These are phyloP conservation scores for Monosporozyma solicola DNA, from an alignment of 805 yeast species.

Conservation along the genomic window DNA sequence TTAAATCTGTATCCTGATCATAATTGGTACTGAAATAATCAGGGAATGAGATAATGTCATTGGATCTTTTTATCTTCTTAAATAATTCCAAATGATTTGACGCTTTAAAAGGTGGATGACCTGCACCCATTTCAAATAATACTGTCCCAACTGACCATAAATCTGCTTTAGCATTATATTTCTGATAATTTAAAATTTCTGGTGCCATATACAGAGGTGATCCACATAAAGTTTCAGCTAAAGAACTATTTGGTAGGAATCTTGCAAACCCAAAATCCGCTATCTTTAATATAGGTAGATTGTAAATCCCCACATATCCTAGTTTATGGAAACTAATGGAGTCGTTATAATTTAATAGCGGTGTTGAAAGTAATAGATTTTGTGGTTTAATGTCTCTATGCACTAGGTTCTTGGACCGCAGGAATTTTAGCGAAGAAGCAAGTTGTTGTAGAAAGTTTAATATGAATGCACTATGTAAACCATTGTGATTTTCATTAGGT, in stretches of 20 bases:
- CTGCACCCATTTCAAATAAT: slow-evolving; percentile 87
- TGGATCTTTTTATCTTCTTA: slow-evolving; percentile 73
- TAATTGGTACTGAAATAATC: slow-evolving; percentile 33
- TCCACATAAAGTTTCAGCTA: slow-evolving; percentile 97
- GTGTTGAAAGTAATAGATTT: slow-evolving; percentile 67
- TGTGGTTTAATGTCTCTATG: slow-evolving; percentile 93
- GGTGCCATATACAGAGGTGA: slow-evolving; percentile 99
- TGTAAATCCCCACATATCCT: slow-evolving; percentile 73
- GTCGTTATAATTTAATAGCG: slow-evolving; percentile 44
- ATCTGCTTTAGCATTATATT: slow-evolving; percentile 95
- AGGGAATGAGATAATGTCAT: slow-evolving; percentile 75
- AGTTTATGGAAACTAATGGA: slow-evolving; percentile 46
- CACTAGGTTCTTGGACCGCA: slow-evolving; percentile 75
- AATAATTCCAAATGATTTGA: slow-evolving; percentile 84
- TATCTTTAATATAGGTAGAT: slow-evolving; percentile 80
- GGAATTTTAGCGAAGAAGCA: slow-evolving; percentile 71
- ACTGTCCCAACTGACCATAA: slow-evolving; percentile 98
- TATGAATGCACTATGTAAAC: slow-evolving; percentile 70
- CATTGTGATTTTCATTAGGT: slow-evolving; percentile 60
- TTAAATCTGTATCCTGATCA: slow-evolving; percentile 33
- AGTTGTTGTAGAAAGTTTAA: slow-evolving; percentile 82
- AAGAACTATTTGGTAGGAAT: slow-evolving; percentile 80
- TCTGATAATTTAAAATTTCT: slow-evolving; percentile 86
- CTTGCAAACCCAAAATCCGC: slow-evolving; percentile 98
- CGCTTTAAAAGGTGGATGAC: slow-evolving; percentile 95